A percentile compares a stretch with the other conserved stretches of the same genome.
phyloP scores from a whole-genome alignment of 192 early-diverging fungal genomes.

The Coemansia asiatica region DNA sequence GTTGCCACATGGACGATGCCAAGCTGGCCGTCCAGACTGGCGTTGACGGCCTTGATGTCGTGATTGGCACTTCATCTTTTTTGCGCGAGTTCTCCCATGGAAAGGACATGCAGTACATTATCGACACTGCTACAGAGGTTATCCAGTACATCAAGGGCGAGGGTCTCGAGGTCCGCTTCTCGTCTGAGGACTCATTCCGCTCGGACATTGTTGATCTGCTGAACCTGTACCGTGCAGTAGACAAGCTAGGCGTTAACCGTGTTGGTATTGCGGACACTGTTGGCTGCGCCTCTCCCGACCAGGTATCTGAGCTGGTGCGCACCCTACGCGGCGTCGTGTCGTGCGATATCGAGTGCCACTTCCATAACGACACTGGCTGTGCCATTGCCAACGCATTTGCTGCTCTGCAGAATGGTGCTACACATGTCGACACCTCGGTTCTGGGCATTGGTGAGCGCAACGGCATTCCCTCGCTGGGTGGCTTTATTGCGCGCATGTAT shows the following conservation, averaged over 20 bases:
- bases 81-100: constrained; percentile 98
- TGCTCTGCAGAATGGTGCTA: constrained; percentile 94
- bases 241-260: constrained; percentile 97
- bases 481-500: constrained; percentile 94
- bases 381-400: constrained; percentile 98
- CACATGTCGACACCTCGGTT: constrained; percentile 97
- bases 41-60: constrained; percentile 95
- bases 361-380: constrained; percentile 99
- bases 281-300: constrained; percentile 95
- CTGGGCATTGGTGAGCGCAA: constrained; percentile 99
- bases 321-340: constrained; percentile 92
- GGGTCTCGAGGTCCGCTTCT: constrained; percentile 97
- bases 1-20: constrained; percentile 99
- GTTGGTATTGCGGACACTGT: constrained; percentile 99
- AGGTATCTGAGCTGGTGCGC: constrained; percentile 96
- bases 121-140: constrained; percentile 93
- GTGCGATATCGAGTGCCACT: constrained; percentile 99
- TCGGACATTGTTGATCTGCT: constrained; percentile 95
- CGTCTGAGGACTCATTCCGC: constrained; percentile 97
- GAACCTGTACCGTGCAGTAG: constrained; percentile 93
- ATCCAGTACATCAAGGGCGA: constrained; percentile 94
- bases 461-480: constrained; percentile 95
- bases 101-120: constrained; percentile 98
- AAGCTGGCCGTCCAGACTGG: constrained; percentile 94
- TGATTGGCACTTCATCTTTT: constrained; percentile 96